These are phyloP conservation scores for Diutina catenulata DNA, from an alignment of 1,139 yeast species.

Conservation along the genomic window DNA sequence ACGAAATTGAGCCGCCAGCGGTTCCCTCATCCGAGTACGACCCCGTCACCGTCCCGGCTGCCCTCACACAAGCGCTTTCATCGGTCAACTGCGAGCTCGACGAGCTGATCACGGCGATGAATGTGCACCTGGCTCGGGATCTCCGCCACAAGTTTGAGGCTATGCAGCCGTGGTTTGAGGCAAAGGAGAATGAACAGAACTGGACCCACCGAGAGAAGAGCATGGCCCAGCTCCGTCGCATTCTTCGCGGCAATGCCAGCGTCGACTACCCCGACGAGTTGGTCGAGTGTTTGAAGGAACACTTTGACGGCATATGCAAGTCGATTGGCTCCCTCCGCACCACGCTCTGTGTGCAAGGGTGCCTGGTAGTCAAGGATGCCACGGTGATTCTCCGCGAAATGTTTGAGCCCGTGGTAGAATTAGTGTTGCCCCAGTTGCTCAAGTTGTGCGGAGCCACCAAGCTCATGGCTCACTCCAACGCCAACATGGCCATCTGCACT, in stretches of 20 bases:
- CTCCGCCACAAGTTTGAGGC: slow-evolving; percentile 13
- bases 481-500: slow-evolving; percentile 55
- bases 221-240: slow-evolving; percentile 43
- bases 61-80: no score
- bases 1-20: no score
- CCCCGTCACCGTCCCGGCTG: no score
- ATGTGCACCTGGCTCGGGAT: no score
- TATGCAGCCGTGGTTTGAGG: slow-evolving; percentile 35
- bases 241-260: slow-evolving; percentile 46
- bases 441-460: slow-evolving; percentile 68
- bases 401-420: slow-evolving; percentile 56
- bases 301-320: slow-evolving; percentile 56
- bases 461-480: slow-evolving; percentile 65
- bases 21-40: no score
- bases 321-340: slow-evolving; percentile 71
- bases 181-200: slow-evolving; percentile 80
- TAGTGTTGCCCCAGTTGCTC: slow-evolving; percentile 43
- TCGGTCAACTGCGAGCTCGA: no score
- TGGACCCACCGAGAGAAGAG: slow-evolving; percentile 69
- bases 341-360: slow-evolving; percentile 63
- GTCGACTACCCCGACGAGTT: slow-evolving; percentile 31
- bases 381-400: slow-evolving; percentile 35
- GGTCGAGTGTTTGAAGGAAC: slow-evolving; percentile 25
- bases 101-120: no score
- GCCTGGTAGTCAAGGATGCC: slow-evolving; percentile 69